Evolutionary conservation across 2,329 filamentous ascomycete genomes (phyloP).

Genomic region (Phialophora tarda): DNA sequence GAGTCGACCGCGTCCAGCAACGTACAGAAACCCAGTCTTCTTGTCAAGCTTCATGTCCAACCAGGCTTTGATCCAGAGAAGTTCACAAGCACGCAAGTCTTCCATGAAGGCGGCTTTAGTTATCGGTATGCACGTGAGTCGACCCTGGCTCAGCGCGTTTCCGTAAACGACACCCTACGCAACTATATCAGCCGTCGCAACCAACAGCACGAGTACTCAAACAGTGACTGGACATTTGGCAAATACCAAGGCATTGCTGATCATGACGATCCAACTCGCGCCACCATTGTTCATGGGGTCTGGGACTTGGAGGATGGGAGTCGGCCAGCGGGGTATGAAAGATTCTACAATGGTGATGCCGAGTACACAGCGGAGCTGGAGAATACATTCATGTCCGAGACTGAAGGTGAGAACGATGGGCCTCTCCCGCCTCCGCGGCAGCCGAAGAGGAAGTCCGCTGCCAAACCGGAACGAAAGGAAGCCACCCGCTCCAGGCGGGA

Average conservation of each 20-base stretch:
- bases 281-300: constrained; percentile 32
- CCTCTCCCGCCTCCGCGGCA: not conserved
- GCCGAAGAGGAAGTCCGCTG: not conserved
- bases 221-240: constrained; percentile 23
- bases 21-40: not conserved
- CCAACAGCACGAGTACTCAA: not conserved
- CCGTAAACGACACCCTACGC: constrained; percentile 27
- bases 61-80: constrained; percentile 23
- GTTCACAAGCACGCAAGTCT: constrained; percentile 27
- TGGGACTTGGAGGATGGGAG: constrained; percentile 33
- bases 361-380: constrained; percentile 8
- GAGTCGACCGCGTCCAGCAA: not conserved
- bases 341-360: constrained; percentile 33
- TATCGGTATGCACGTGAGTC: constrained; percentile 34
- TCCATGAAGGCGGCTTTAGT: constrained; percentile 32
- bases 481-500: constrained; percentile 1
- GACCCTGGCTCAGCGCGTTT: constrained; percentile 32
- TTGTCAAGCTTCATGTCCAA: constrained; percentile 20
- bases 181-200: constrained; percentile 22
- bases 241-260: constrained; percentile 27
- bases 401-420: not conserved
- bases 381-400: not conserved
- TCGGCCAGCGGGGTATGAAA: constrained; percentile 24
- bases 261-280: constrained; percentile 22
- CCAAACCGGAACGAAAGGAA: constrained; percentile 10